Conservation (phyloP, 805 yeast species). For the Hanseniaspora meyeri region DNA sequence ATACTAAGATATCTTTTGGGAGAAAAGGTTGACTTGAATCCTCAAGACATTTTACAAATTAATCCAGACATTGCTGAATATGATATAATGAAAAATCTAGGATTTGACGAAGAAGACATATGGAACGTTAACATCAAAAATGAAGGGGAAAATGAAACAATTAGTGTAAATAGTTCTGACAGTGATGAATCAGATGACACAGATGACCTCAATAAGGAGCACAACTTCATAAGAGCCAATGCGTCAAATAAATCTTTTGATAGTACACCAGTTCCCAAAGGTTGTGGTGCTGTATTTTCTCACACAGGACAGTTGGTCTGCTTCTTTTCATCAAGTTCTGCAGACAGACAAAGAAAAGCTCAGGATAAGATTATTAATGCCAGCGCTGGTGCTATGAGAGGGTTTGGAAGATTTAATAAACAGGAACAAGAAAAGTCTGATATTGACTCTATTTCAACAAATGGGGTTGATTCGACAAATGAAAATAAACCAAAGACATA, state of each 20-base stretch:
- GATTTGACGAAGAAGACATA: constrained; percentile 26
- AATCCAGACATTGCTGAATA: constrained; percentile 28
- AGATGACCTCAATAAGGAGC: constrained; percentile 28
- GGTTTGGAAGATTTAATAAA: constrained; percentile 22
- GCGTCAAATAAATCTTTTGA: constrained; percentile 35
- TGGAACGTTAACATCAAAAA: background rate
- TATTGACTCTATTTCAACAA: constrained; percentile 1
- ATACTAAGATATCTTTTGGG: constrained; percentile 70
- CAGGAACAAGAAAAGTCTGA: constrained; percentile 4
- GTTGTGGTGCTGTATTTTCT: constrained; percentile 87
- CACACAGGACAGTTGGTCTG: constrained; percentile 67
- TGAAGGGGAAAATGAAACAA: constrained; percentile 17
- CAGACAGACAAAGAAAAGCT: constrained; percentile 30
- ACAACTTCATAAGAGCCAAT: constrained; percentile 11
- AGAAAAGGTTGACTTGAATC: constrained; percentile 45
- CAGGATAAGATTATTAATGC: constrained; percentile 18
- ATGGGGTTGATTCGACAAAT: constrained; percentile 1
- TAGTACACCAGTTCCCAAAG: constrained; percentile 82
- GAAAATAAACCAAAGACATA: constrained; percentile 26
- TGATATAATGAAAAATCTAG: constrained; percentile 31
- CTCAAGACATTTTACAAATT: constrained; percentile 14
- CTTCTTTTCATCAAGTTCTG: constrained; percentile 50
- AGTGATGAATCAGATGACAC: constrained; percentile 32
- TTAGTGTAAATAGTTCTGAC: constrained; percentile 20
- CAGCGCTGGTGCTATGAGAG: constrained; percentile 20